Percentiles rank a stretch among this genome's conserved stretches.
phyloP scores from a whole-genome alignment of 345 rosid species.

The Leavenworthia alabamica region DNA sequence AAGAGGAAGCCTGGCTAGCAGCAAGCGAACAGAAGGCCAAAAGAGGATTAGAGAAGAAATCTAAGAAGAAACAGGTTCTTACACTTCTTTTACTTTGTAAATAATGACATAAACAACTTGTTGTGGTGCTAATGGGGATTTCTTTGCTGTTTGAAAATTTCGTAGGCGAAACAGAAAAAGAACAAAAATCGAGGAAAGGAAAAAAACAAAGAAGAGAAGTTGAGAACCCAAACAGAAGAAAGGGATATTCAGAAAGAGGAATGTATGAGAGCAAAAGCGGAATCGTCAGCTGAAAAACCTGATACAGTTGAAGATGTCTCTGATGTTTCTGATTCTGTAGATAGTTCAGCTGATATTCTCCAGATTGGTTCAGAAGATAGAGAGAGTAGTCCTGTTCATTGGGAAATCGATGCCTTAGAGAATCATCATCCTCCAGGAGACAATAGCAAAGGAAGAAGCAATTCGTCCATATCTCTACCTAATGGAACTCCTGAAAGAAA shows the following conservation, averaged over 20 bases:
- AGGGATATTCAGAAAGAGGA: constrained; percentile 46
- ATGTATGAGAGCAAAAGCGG: constrained; percentile 33
- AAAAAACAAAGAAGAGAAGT: constrained; percentile 65
- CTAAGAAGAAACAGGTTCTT: constrained; percentile 81
- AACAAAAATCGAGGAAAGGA: constrained; percentile 72
- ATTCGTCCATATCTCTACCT: constrained; percentile 25
- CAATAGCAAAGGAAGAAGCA: constrained; percentile 36
- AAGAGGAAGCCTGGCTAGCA: constrained; percentile 79
- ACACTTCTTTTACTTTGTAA: not conserved
- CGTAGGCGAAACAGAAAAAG: constrained; percentile 75
- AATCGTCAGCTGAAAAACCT: constrained; percentile 46
- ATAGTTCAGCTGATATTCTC: constrained; percentile 47
- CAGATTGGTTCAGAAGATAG: constrained; percentile 77
- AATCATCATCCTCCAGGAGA: constrained; percentile 45
- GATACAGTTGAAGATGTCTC: constrained; percentile 58
- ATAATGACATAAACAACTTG: not conserved
- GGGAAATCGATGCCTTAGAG: constrained; percentile 77
- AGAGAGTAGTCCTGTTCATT: constrained; percentile 62
- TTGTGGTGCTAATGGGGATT: not conserved
- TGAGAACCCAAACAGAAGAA: constrained; percentile 27
- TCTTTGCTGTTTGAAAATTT: constrained; percentile 10
- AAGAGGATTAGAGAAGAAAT: constrained; percentile 72
- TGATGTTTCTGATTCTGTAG: constrained; percentile 68
- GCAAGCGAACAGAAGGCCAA: constrained; percentile 77
- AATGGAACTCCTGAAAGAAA: constrained; percentile 57